Conservation (phyloP, 2,329 filamentous ascomycete species). For the Fusarium pilosicola region DNA sequence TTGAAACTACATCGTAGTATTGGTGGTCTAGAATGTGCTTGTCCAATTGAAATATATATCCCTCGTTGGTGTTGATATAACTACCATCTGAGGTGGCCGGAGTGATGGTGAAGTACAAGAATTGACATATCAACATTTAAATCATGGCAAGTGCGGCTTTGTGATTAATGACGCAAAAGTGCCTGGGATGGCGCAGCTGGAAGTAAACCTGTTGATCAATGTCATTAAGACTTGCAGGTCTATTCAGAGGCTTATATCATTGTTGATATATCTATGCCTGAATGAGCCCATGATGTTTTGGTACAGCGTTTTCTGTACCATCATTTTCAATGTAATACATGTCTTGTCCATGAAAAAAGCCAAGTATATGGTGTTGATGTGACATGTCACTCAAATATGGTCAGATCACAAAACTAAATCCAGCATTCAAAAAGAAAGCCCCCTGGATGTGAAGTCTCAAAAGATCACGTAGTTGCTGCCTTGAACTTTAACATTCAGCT, state of each 20-base stretch:
- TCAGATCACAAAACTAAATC: not conserved
- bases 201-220: not conserved
- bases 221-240: not conserved
- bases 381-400: not conserved
- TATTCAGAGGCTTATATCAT: not conserved
- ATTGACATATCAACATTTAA: not conserved
- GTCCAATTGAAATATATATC: not conserved
- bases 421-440: not conserved
- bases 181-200: not conserved
- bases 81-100: not conserved
- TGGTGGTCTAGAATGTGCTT: not conserved
- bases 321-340: not conserved
- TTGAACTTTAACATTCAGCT: not conserved
- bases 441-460: too few relatives aligned
- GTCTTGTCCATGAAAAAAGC: not conserved
- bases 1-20: fast-evolving
- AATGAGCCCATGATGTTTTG: not conserved
- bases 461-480: not conserved
- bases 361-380: not conserved
- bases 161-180: not conserved
- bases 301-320: not conserved
- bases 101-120: not conserved
- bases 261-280: not conserved
- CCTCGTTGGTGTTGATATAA: not conserved
- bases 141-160: not conserved